Conservation (phyloP, 1,284 basidiomycete species). For the Tylopilus sp. region DNA sequence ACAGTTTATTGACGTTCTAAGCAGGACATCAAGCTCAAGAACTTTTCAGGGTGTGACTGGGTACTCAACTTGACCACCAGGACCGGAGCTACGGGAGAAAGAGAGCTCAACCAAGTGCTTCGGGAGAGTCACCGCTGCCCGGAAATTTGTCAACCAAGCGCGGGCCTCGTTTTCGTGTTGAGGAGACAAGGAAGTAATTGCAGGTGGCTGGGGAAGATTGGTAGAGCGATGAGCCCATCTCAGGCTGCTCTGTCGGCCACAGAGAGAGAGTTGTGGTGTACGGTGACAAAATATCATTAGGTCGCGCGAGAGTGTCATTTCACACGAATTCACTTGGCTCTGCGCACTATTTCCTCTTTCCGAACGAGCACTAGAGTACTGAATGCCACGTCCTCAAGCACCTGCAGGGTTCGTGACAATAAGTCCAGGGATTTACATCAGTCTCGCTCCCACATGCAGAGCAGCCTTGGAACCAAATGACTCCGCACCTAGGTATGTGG, state of each 20-base stretch:
- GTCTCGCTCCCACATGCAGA: neutral
- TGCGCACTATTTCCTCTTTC: no score
- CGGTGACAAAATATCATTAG: neutral
- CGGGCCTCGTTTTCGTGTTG: constrained; percentile 51
- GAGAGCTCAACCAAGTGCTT: constrained; percentile 65
- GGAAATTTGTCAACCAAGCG: constrained; percentile 64
- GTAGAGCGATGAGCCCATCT: constrained; percentile 27
- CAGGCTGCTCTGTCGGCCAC: neutral
- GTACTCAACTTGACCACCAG: constrained; percentile 75
- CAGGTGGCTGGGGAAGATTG: constrained; percentile 33
- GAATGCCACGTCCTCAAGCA: constrained; percentile 26
- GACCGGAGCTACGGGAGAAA: constrained; percentile 82
- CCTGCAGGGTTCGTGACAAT: constrained; percentile 35
- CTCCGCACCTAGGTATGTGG: constrained; percentile 31
- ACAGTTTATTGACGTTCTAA: constrained; percentile 88
- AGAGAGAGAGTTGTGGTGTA: neutral
- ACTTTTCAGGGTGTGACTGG: neutral
- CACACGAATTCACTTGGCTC: neutral
- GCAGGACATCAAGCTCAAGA: constrained; percentile 3
- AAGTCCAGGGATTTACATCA: constrained; percentile 35
- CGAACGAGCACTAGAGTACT: neutral
- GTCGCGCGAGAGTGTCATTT: neutral
- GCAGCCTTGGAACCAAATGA: constrained; percentile 8
- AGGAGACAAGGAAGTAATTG: constrained; percentile 13
- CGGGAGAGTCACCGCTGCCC: constrained; percentile 51